phyloP scores from a whole-genome alignment of 2,329 filamentous ascomycete genomes.

The Emmonsia crescens region DNA sequence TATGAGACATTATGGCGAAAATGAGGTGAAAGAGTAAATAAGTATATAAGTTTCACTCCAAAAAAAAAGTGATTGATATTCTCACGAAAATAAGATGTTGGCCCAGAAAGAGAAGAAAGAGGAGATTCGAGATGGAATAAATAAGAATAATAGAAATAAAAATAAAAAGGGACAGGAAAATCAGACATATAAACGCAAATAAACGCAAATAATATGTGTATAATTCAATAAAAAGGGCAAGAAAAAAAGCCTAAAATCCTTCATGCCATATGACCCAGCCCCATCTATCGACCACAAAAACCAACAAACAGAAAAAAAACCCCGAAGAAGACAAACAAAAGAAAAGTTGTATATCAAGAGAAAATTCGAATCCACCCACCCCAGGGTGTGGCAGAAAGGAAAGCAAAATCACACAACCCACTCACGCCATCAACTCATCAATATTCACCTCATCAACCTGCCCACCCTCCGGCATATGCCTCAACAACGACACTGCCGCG shows the following conservation, averaged over 20 bases:
- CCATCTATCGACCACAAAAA: background rate
- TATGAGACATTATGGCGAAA: no score
- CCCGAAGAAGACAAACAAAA: background rate
- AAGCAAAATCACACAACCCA: background rate
- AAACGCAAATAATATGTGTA: no score
- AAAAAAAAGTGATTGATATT: background rate
- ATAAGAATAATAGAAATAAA: background rate
- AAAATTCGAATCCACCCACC: background rate
- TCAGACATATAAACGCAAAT: background rate
- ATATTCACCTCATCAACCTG: slow-evolving; percentile 17
- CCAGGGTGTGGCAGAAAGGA: background rate
- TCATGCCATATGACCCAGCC: background rate
- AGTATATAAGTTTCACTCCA: background rate
- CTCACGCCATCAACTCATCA: slow-evolving; percentile 18
- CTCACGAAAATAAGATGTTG: background rate
- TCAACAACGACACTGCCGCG: slow-evolving; percentile 11
- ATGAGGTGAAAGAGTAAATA: no score
- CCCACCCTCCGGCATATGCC: slow-evolving; percentile 8
- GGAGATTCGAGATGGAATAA: background rate
- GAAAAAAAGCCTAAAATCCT: background rate
- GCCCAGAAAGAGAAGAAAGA: background rate
- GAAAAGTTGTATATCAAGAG: background rate
- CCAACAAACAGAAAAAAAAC: background rate
- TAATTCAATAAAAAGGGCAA: background rate
- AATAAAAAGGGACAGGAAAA: background rate